Conservation (phyloP, 2,329 filamentous ascomycete species). For the Cladophialophora yegresii region DNA sequence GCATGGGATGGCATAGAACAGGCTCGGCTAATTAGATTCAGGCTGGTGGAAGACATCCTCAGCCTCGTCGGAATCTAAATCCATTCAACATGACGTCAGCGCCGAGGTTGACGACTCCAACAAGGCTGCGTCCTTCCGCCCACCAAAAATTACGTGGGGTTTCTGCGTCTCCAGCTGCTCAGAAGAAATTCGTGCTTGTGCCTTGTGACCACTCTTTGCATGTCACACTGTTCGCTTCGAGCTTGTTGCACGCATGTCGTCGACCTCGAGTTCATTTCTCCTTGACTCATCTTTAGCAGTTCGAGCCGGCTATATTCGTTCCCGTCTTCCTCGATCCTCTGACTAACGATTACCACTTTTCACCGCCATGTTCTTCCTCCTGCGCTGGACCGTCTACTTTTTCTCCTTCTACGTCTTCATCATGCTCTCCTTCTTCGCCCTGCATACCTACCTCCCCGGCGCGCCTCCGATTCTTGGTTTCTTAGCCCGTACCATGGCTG, state of each 20-base stretch:
- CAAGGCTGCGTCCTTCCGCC: not conserved
- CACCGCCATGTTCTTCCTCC: constrained; percentile 37
- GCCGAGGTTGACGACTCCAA: not conserved
- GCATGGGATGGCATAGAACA: not conserved
- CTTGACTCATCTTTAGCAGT: constrained; percentile 5
- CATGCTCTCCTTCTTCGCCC: constrained; percentile 55
- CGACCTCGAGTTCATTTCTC: constrained; percentile 3
- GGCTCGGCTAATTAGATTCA: not conserved
- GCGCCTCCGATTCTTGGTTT: constrained; percentile 44
- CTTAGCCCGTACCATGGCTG: constrained; percentile 49
- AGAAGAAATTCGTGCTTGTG: constrained; percentile 1
- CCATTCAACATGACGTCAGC: not conserved
- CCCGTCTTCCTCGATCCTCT: not conserved
- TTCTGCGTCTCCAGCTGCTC: constrained; percentile 7
- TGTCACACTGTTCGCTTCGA: not conserved
- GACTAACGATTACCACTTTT: not conserved
- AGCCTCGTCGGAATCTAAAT: not conserved
- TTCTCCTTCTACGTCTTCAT: constrained; percentile 65
- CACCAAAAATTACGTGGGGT: not conserved
- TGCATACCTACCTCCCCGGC: constrained; percentile 47
- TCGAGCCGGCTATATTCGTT: not conserved
- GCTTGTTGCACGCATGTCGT: constrained; percentile 11
- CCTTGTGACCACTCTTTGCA: constrained; percentile 17
- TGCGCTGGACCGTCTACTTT: constrained; percentile 47
- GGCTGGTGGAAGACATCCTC: not conserved